phyloP scores from a whole-genome alignment of 164 flowering plant genomes.

The Nelumbo lutea region DNA sequence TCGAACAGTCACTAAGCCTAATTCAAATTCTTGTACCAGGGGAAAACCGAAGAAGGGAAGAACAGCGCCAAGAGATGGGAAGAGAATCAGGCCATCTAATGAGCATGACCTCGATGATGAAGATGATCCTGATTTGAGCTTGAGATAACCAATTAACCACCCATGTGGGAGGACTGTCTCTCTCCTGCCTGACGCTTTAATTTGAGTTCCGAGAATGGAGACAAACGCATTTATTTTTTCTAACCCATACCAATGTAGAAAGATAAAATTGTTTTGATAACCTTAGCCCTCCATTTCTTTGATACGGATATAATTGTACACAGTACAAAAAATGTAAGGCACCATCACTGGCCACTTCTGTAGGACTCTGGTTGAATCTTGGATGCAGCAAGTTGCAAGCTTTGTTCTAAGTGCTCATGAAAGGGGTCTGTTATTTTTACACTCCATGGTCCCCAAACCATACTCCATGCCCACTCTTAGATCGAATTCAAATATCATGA shows the following conservation, averaged over 20 bases:
- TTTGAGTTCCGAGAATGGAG: neutral
- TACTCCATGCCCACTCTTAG: too few relatives aligned
- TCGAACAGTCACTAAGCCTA: neutral
- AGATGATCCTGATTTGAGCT: constrained; percentile 69
- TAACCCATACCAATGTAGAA: neutral
- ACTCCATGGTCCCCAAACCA: too few relatives aligned
- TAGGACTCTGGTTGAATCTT: too few relatives aligned
- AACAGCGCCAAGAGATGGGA: constrained; percentile 56
- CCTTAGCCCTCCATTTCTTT: too few relatives aligned
- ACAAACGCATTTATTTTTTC: neutral
- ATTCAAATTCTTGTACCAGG: constrained; percentile 26
- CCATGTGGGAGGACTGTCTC: neutral
- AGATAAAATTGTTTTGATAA: neutral
- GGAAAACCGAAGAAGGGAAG: constrained; percentile 88
- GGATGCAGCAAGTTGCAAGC: too few relatives aligned
- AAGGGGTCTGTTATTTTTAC: too few relatives aligned
- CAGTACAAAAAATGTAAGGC: neutral
- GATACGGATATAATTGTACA: too few relatives aligned
- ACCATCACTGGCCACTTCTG: too few relatives aligned
- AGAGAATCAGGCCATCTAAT: constrained; percentile 53
- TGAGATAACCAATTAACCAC: constrained; percentile 12
- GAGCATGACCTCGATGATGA: constrained; percentile 74
- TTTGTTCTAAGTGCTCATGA: too few relatives aligned
- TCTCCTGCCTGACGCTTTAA: neutral
- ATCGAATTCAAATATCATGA: too few relatives aligned